Evolutionary conservation across 345 rosid species (phyloP).

Genomic region (Geranium brycei): DNA sequence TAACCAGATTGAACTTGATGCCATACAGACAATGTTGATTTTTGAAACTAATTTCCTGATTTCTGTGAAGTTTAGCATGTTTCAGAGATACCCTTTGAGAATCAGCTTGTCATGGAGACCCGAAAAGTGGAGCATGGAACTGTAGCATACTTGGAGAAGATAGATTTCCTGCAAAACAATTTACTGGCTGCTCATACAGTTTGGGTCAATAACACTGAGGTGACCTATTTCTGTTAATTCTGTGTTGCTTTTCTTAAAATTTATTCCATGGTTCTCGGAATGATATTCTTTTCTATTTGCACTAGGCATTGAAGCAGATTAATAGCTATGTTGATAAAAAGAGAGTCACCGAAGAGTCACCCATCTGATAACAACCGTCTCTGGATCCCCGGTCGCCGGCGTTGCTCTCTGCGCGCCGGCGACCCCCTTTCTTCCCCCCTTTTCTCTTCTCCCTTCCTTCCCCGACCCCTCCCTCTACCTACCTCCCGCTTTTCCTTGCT

Average conservation of each 20-base stretch:
- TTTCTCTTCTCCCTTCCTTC: no score
- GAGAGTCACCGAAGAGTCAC: no score
- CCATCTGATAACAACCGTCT: no score
- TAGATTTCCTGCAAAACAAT: conserved; percentile 36
- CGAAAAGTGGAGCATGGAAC: conserved; percentile 46
- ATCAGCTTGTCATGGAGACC: conserved; percentile 31
- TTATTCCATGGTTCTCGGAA: background rate
- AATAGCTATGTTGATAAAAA: no score
- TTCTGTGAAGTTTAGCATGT: conserved; percentile 23
- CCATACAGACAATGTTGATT: background rate
- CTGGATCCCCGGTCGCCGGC: no score
- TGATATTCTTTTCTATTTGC: no score
- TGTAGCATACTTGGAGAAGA: conserved; percentile 48
- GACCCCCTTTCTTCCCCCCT: no score
- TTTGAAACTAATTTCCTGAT: conserved; percentile 6
- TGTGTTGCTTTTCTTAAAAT: conserved; percentile 5
- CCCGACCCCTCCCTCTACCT: no score
- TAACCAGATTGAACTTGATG: background rate
- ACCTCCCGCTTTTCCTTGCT: no score
- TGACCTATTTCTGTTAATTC: conserved; percentile 10
- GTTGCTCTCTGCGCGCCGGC: no score
- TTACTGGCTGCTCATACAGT: conserved; percentile 54
- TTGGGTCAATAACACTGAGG: conserved; percentile 47
- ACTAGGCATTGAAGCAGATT: background rate
- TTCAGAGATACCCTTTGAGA: conserved; percentile 42